Conservation (phyloP, 305 asterid species). For the Rubia peregrina region DNA sequence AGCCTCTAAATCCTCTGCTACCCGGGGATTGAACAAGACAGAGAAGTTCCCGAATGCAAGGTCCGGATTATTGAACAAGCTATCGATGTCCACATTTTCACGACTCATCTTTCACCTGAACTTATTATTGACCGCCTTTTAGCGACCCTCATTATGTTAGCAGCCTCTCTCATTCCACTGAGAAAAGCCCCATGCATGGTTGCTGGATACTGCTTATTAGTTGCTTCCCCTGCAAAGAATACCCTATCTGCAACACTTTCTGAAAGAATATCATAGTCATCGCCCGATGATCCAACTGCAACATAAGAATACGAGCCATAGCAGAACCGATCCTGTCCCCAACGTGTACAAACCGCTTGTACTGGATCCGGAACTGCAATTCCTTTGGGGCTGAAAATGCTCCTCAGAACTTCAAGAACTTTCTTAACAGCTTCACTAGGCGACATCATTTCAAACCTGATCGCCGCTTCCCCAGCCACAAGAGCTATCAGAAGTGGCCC, state of each 20-base stretch:
- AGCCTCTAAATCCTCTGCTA: slow-evolving; percentile 43
- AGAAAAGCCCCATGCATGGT: slow-evolving; percentile 59
- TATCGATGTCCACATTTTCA: slow-evolving; percentile 35
- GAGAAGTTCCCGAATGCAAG: slow-evolving; percentile 60
- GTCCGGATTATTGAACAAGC: slow-evolving; percentile 57
- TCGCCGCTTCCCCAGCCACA: slow-evolving; percentile 96
- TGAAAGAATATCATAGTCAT: slow-evolving; percentile 86
- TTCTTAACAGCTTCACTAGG: slow-evolving; percentile 66
- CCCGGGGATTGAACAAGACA: slow-evolving; percentile 47
- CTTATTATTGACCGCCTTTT: slow-evolving; percentile 27
- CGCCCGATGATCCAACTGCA: slow-evolving; percentile 91
- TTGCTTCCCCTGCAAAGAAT: slow-evolving; percentile 28
- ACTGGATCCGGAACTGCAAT: slow-evolving; percentile 91
- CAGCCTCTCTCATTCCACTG: slow-evolving; percentile 91
- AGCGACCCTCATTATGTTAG: slow-evolving; percentile 70
- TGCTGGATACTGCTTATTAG: too few relatives aligned
- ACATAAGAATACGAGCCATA: slow-evolving; percentile 92
- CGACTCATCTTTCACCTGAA: slow-evolving; percentile 29
- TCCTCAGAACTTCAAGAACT: slow-evolving; percentile 77
- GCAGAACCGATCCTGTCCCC: slow-evolving; percentile 89
- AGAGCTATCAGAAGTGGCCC: slow-evolving; percentile 95
- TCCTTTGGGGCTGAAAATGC: slow-evolving; percentile 89
- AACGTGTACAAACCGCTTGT: slow-evolving; percentile 89
- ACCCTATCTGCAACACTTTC: slow-evolving; percentile 67
- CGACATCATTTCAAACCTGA: slow-evolving; percentile 70